Evolutionary conservation across 2,329 filamentous ascomycete species (phyloP), one percentile per base, ranked within the genome.

Genomic region (Metarhizium album): DNA sequence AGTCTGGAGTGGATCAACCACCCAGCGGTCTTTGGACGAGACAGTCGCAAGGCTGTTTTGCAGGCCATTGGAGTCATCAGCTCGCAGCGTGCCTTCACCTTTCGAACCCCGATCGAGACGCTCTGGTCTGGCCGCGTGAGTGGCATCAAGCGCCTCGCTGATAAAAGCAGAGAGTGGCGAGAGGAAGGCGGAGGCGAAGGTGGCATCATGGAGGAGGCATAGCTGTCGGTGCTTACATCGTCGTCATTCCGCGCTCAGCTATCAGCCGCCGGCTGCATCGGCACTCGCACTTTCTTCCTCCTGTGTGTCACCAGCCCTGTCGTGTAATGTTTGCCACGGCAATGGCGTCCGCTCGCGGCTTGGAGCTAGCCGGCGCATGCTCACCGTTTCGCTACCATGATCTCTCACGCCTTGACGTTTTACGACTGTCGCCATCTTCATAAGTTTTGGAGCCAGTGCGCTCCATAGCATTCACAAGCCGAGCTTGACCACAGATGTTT

Each of bases 1-100:
- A 88, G 87, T 47, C 73, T 98, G 16, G 93, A 98, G 69, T 98
- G 93, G 93, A 97, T 98, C 67, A 90, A 86, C 64, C 93, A 98
- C 62, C 93, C 93, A 1, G 90, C 90, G 2, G 88, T 97, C 2
- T 98, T 98, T 64, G 85, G 87, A 8, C 83, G 93, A 37, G 93
- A 98, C 65, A 93, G 87, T 52, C 84, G 93, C 61, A 98, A 98
- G 72, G 89, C 91, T 4, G 90, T 98, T 2, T 75, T 98, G 23
- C 93, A 98, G 67, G 89, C 90, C 16, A 97, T 98, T 58, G 91
- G 93, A 6, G 90, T 97, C 54, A 96, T 98, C 59, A 93, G 87
- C 62, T 94, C 87, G 6, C 93, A 98, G 69, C 80, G 93, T 45
- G 90, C 86, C 11, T 95, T 91, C 64, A 97, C 93, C 1, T 96